These are phyloP conservation scores for Penicillium fimorum DNA, from an alignment of 495 filamentous ascomycete genomes.

Conservation along the genomic window DNA sequence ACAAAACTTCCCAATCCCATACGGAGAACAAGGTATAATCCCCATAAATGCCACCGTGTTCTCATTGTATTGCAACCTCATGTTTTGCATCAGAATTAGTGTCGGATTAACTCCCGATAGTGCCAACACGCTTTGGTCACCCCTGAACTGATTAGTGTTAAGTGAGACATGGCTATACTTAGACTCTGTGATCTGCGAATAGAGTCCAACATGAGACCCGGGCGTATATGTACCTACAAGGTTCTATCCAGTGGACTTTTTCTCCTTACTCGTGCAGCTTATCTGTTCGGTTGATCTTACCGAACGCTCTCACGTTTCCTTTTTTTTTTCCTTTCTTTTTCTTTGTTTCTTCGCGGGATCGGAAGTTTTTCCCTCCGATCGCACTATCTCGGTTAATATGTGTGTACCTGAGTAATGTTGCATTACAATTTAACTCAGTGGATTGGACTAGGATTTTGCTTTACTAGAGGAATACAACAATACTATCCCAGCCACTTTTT, in stretches of 20 bases:
- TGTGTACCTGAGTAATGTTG: conserved; percentile 14
- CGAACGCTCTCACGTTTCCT: conserved; percentile 8
- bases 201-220: conserved; percentile 1
- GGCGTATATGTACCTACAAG: conserved; percentile 5
- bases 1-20: neutral
- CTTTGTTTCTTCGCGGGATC: conserved; percentile 5
- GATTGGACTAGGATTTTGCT: neutral
- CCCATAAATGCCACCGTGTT: conserved; percentile 1
- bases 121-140: conserved; percentile 11
- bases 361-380: conserved; percentile 24
- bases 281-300: conserved; percentile 9
- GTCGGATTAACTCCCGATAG: conserved; percentile 20
- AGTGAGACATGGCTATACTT: conserved; percentile 19
- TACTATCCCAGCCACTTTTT: neutral
- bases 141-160: conserved; percentile 20
- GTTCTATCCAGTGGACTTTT: neutral
- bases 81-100: conserved; percentile 27
- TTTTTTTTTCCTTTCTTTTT: neutral
- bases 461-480: neutral
- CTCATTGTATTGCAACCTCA: conserved; percentile 26
- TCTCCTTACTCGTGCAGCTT: conserved; percentile 8
- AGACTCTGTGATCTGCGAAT: conserved; percentile 17
- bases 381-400: conserved; percentile 21
- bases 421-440: conserved; percentile 17
- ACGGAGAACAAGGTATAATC: neutral